Conservation (phyloP, 805 yeast species). For the Candida coquimbonensis region DNA sequence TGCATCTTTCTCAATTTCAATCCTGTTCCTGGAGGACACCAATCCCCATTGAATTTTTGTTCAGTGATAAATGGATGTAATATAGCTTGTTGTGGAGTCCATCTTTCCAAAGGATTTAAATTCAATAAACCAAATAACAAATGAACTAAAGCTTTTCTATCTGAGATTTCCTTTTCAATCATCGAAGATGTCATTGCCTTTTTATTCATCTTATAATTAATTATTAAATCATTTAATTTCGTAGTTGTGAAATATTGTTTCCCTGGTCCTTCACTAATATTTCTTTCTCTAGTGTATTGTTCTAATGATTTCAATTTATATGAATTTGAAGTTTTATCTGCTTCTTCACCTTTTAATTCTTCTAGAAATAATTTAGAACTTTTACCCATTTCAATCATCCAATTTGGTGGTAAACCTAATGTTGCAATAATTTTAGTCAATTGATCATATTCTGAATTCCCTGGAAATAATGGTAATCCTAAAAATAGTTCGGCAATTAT, state of each 20-base stretch:
- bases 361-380: conserved; percentile 57
- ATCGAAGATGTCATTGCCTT: conserved; percentile 39
- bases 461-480: conserved; percentile 93
- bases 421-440: conserved; percentile 73
- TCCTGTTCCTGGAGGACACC: conserved; percentile 43
- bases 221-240: conserved; percentile 62
- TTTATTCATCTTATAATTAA: conserved; percentile 64
- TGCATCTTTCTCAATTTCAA: conserved; percentile 2
- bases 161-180: conserved; percentile 65
- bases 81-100: conserved; percentile 95
- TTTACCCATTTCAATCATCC: conserved; percentile 97
- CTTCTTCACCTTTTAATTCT: conserved; percentile 14
- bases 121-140: conserved; percentile 73
- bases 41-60: conserved; percentile 42
- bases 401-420: conserved; percentile 82
- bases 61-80: conserved; percentile 85
- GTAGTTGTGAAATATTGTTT: conserved; percentile 72
- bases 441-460: conserved; percentile 90
- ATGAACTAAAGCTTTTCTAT: conserved; percentile 66
- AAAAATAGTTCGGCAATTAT: conserved; percentile 84
- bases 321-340: background rate
- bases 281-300: conserved; percentile 45
- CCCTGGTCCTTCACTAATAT: conserved; percentile 64
- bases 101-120: conserved; percentile 85
- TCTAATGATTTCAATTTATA: conserved; percentile 31